Conservation (phyloP, 805 yeast species). For the Ogataea saltuana region DNA sequence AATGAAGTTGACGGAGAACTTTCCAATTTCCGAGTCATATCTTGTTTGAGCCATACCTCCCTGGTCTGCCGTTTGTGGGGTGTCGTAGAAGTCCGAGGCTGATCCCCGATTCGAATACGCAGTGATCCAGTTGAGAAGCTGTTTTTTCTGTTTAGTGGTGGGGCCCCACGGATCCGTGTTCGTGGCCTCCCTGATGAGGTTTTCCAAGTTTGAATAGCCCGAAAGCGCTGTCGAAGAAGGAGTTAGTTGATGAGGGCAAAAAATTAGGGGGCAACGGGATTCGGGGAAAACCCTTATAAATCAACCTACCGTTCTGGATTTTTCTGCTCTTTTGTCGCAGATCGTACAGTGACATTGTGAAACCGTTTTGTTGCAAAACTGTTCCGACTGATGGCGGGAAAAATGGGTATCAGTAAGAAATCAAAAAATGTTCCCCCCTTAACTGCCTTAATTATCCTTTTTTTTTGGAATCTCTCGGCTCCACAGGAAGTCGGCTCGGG, state of each 20-base stretch:
- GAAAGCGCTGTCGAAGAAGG: conserved; percentile 27
- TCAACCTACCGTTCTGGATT: conserved; percentile 35
- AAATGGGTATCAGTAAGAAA: not conserved
- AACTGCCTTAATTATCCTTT: not conserved
- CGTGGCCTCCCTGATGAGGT: conserved; percentile 44
- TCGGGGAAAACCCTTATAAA: not conserved
- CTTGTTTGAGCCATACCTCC: too few species aligned
- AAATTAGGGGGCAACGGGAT: not conserved
- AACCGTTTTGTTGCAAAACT: too few species aligned
- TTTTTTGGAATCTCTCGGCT: not conserved
- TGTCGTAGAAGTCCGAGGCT: conserved; percentile 18
- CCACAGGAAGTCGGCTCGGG: conserved; percentile 7
- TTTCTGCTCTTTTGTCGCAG: conserved; percentile 35
- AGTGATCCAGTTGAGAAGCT: conserved; percentile 27
- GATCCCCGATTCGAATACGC: conserved; percentile 15
- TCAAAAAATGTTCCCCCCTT: not conserved
- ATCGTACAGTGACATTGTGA: conserved; percentile 27
- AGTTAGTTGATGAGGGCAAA: not conserved
- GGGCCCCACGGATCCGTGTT: conserved; percentile 58
- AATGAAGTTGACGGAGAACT: conserved; percentile 23
- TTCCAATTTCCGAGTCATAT: conserved; percentile 22
- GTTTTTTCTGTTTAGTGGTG: conserved; percentile 43
- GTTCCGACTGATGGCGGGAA: too few species aligned
- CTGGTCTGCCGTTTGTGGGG: not conserved
- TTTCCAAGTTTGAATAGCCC: conserved; percentile 33